Base-by-base conservation (phyloP, 202 grass and related monocot species). In the Elaeis oleifera region DNA sequence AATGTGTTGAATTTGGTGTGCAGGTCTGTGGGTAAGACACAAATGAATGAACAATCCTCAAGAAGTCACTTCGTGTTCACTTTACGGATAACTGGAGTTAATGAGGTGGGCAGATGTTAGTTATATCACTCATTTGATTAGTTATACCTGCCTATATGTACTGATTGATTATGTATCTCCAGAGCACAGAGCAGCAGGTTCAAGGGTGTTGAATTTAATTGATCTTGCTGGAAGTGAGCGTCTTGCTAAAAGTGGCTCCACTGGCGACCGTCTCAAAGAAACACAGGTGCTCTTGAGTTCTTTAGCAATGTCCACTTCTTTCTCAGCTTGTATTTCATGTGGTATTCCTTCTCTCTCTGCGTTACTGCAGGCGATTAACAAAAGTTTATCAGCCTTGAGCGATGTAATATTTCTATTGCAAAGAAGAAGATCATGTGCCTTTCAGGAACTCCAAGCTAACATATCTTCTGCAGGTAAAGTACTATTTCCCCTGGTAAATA, bases 361-460 rank as follows among this genome's bases (percentile, higher is more conserved):
- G 19, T 53, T 74, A 19, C 64, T 69, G 19, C 23, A 96, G 91
- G 70, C 91, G 15, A 99, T 99, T 22, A 99, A 99, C 58, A 99
- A 89, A 67, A 99, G 94, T 59, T 53, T 99, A 5, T 99, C 94
- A 16, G 82, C 94, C 58, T 59, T 99, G 18, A 94, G 94, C 22
- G 88, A 99, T 69, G 94, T 94, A 13, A 94, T 99, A 25, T 94
- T 54, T 82, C 94, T 26, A 88, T 99, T 20, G 94, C 84, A 9
- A 99, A 89, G 66, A 85, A 54, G 94, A 99, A 18, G 94, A 92
- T 50, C 94, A 99, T 22, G 72, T 99, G 48, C 94, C 94, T 28
- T 99, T 86, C 66, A 83, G 94, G 31, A 99, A 99, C 69, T 99
- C 94, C 16, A 99, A 99, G 66, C 80, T 99, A 7, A 99, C 94